These are phyloP conservation scores for Solanum sejunctum DNA, from an alignment of 257 asterid genomes.

Conservation along the genomic window DNA sequence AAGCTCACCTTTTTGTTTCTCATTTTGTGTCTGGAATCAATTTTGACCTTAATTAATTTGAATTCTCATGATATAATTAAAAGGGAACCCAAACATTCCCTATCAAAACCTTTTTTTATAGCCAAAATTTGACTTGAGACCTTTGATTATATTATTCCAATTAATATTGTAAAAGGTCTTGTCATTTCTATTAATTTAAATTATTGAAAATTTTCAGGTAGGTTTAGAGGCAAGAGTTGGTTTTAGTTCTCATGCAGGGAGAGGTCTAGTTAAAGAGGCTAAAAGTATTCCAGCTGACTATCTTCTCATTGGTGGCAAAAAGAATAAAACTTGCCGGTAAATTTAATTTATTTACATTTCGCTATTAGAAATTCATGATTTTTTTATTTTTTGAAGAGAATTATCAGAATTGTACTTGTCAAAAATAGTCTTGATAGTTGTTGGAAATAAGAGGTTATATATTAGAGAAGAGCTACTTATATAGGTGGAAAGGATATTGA, in stretches of 20 bases:
- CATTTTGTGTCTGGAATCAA: not conserved
- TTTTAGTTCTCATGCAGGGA: slow-evolving; percentile 36
- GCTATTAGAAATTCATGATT: no score
- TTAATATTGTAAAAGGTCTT: not conserved
- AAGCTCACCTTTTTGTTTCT: not conserved
- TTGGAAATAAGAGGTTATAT: no score
- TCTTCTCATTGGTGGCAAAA: slow-evolving; percentile 44
- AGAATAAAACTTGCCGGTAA: slow-evolving; percentile 32
- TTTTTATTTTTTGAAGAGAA: no score
- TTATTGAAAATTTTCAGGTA: slow-evolving; percentile 23
- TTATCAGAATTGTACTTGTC: no score
- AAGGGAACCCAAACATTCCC: not conserved
- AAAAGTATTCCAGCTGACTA: slow-evolving; percentile 44
- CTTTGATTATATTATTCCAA: not conserved
- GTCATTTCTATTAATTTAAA: not conserved
- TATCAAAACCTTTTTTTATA: not conserved
- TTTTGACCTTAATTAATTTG: not conserved
- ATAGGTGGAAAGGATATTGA: no score
- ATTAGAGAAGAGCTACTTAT: no score
- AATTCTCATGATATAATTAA: not conserved
- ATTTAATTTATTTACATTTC: not conserved
- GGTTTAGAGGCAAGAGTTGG: slow-evolving; percentile 73
- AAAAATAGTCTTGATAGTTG: no score
- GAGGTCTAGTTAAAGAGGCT: slow-evolving; percentile 49
- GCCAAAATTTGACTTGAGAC: not conserved